A percentile compares a stretch with the other conserved stretches of the same genome.
Evolutionary conservation across 148 eudicot species (phyloP).

Genomic region (Camellia japonica): DNA sequence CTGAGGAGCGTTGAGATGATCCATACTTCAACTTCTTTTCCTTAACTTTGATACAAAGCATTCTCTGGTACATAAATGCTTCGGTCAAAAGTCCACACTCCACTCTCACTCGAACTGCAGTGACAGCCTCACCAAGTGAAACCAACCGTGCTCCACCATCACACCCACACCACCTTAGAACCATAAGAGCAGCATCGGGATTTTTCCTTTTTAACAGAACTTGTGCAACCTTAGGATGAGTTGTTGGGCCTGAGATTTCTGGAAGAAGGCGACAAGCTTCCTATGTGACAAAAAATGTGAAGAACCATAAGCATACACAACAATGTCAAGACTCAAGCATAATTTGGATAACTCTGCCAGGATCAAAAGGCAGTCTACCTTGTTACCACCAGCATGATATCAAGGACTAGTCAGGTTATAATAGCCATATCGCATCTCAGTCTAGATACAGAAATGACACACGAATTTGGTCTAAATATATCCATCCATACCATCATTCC

Average conservation of each 20-base stretch:
- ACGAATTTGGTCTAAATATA: background rate
- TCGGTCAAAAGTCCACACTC: constrained; percentile 93
- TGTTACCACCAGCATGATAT: background rate
- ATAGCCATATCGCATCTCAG: too few relatives aligned
- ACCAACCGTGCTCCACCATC: constrained; percentile 61
- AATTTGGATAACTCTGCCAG: background rate
- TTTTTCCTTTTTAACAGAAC: constrained; percentile 77
- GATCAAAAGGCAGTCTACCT: background rate
- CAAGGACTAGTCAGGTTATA: background rate
- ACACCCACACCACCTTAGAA: constrained; percentile 84
- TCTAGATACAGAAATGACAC: background rate
- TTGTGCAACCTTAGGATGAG: constrained; percentile 93
- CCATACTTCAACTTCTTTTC: constrained; percentile 56
- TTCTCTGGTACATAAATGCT: constrained; percentile 92
- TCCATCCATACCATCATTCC: background rate
- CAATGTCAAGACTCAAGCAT: background rate
- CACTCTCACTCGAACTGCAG: constrained; percentile 81
- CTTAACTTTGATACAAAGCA: constrained; percentile 59
- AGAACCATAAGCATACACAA: constrained; percentile 16
- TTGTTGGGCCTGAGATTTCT: constrained; percentile 77
- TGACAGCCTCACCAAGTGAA: constrained; percentile 80
- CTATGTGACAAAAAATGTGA: constrained; percentile 33
- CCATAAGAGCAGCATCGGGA: constrained; percentile 97
- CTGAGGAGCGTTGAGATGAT: constrained; percentile 27
- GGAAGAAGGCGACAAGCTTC: constrained; percentile 89